Evolutionary conservation across 2,329 filamentous ascomycete species (phyloP), one percentile per base, ranked within the genome.

Genomic region (Talaromyces sp.): DNA sequence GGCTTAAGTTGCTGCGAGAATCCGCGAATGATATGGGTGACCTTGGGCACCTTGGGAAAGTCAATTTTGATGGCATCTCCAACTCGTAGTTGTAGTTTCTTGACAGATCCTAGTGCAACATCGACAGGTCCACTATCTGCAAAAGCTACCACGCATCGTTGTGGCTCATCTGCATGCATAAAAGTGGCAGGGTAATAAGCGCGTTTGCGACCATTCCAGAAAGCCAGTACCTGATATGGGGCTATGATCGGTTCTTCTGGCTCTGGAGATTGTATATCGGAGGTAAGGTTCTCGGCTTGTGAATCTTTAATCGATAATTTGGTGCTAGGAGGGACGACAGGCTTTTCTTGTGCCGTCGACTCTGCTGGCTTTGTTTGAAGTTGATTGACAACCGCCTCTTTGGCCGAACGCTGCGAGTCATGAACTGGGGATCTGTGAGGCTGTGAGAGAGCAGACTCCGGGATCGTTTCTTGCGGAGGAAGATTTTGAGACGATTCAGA

Each of bases 131-230:
- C 69, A 63, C 77, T 79, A 60, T 81, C 81, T 68, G 80, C 79
- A 67, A 83, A 83, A 58, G 78, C 76, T 27, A 83, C 76, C 15
- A 77, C 73, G 69, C 83, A 82, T 34, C 80, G 80, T 43, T 70
- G 70, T 60, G 81, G 76, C 0, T 74, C 70, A 11, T 76, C 73
- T 2, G 74, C 71, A 53, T 77, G 73, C 22, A 81, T 76, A 69
- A 83, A 88, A n/a, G 82, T 85, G 8, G 84, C 87, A 58, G 87
- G 85, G 71, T 86, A 88, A 71, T 84, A 89, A n/a, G 77, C 80
- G 62, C 81, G 81, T 58, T 78, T 82, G n/a, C 78, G 78, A 22
- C 83, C 82, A 68, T 82, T 86, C 81, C 86, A 89, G 31, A 80
- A 78, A 7, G 86, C 86, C 67, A 88, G 81, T 0, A 89, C 81